A percentile compares a stretch with the other conserved stretches of the same genome.
phyloP scores from a whole-genome alignment of 1,284 basidiomycete species.

The Leccinum solheimii region DNA sequence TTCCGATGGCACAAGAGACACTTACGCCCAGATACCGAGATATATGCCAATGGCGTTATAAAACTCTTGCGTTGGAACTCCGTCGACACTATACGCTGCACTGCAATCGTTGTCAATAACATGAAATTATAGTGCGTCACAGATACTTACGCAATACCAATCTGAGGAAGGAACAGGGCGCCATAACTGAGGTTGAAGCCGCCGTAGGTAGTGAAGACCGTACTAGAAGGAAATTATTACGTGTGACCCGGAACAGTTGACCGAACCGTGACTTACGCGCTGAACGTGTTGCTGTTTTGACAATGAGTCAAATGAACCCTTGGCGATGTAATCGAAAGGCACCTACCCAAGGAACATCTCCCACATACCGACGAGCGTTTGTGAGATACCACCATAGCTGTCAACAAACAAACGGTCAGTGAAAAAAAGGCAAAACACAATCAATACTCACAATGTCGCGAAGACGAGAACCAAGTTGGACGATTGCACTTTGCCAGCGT shows the following conservation, averaged over 20 bases:
- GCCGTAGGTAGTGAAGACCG: conserved; percentile 31
- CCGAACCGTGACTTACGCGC: conserved; percentile 23
- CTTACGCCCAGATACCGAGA: conserved; percentile 25
- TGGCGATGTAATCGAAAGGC: not conserved
- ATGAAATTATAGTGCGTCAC: not conserved
- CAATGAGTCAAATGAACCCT: conserved; percentile 6
- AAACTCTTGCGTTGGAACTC: conserved; percentile 25
- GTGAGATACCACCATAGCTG: conserved; percentile 34
- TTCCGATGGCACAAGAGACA: not conserved
- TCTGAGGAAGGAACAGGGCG: conserved; percentile 27
- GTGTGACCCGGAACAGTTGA: not conserved
- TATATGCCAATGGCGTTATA: conserved; percentile 31
- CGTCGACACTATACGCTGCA: conserved; percentile 26
- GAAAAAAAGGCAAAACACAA: not conserved
- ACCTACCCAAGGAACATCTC: conserved; percentile 34
- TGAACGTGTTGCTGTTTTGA: conserved; percentile 27
- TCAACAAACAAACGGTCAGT: not conserved
- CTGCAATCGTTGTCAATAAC: conserved; percentile 17
- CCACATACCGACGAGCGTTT: conserved; percentile 34
- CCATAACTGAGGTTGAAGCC: conserved; percentile 33
- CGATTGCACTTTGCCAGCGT: conserved; percentile 20
- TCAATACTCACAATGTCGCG: conserved; percentile 27
- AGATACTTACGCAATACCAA: conserved; percentile 30
- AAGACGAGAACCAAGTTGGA: conserved; percentile 32
- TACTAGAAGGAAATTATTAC: conserved; percentile 11